Conservation (phyloP, 2,329 filamentous ascomycete genomes). For the Talaromyces piceae region DNA sequence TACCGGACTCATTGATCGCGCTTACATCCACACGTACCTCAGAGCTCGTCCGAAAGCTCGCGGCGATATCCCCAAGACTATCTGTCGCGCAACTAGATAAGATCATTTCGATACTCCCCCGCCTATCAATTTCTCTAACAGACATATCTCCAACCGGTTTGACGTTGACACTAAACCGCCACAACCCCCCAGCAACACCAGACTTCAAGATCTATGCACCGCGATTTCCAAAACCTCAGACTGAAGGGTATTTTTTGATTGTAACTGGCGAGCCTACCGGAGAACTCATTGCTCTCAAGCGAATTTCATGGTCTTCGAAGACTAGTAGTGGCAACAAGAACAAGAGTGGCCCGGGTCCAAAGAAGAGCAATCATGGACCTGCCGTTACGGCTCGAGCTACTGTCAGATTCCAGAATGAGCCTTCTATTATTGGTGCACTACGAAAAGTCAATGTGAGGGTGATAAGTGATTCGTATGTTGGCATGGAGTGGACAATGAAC, state of each 20-base stretch:
- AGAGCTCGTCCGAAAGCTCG: constrained; percentile 29
- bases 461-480: constrained; percentile 81
- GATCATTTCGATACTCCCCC: constrained; percentile 61
- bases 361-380: not conserved
- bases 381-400: constrained; percentile 18
- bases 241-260: constrained; percentile 84
- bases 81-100: constrained; percentile 15
- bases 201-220: constrained; percentile 79
- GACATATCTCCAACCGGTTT: constrained; percentile 57
- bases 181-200: constrained; percentile 57
- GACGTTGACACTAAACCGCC: constrained; percentile 50
- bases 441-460: constrained; percentile 62
- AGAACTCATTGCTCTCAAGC: constrained; percentile 78
- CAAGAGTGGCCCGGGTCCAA: constrained; percentile 14
- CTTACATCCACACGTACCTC: constrained; percentile 25
- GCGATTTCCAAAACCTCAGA: constrained; percentile 87
- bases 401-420: constrained; percentile 29
- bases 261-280: constrained; percentile 53
- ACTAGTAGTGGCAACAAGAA: constrained; percentile 11
- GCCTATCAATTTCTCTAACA: constrained; percentile 56
- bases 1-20: constrained; percentile 25
- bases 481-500: constrained; percentile 55
- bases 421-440: constrained; percentile 34
- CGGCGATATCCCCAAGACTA: not conserved
- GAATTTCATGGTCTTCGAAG: constrained; percentile 62